Base-by-base conservation (phyloP, 2,329 filamentous ascomycete species). In the Aspergillus puulaauensis region DNA sequence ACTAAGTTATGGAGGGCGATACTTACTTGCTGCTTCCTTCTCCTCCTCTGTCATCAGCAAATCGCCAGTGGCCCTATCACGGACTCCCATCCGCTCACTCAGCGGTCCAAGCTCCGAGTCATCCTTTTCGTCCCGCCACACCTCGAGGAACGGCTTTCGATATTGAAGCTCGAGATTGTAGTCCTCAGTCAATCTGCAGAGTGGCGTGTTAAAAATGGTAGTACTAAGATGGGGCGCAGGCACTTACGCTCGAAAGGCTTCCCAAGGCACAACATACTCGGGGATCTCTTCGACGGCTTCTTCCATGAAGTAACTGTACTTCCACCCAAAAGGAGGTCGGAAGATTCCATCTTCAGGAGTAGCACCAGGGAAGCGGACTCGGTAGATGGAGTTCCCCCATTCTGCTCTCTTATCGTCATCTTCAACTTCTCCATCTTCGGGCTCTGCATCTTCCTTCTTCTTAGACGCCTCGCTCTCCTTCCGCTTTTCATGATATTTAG, bases 181-280 rank as follows among this genome's bases (percentile, higher is more conserved):
- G 71, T 98, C 93, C 72, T 97, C 93, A 17, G 95, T 95, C 67
- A 98, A 80, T 24, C 77, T 79, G 52, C 65, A 64, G 12, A 27
- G 14, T 3, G 43, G 7, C 6, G n/a, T 4, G 11, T 55, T 41
- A 54, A 33, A 48, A 8, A 24, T 7, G 27, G 14, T 7, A 23
- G 33, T 43, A 12, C 43, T 21, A 23, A 3, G 3, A 2, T 52
- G 5, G 23, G 23, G 14, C 45, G 7, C 27, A 41, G 23, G 27
- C 19, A 37, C 75, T 70, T 64, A 80, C 68, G 91, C 93, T 77
- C 95, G 90, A 79, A 99, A 98, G 1, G 92, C 93, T 73, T 96
- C 93, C 93, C 95, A 99, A 0, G 95, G 95, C 1, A 99, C 95
- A 1, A 99, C 93, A 72, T 96, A 99, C 78, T 99, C 95, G 2